Evolutionary conservation across 106 monocot species (phyloP), one percentile per base, ranked within the genome.

Genomic region (Vanilla planifolia): DNA sequence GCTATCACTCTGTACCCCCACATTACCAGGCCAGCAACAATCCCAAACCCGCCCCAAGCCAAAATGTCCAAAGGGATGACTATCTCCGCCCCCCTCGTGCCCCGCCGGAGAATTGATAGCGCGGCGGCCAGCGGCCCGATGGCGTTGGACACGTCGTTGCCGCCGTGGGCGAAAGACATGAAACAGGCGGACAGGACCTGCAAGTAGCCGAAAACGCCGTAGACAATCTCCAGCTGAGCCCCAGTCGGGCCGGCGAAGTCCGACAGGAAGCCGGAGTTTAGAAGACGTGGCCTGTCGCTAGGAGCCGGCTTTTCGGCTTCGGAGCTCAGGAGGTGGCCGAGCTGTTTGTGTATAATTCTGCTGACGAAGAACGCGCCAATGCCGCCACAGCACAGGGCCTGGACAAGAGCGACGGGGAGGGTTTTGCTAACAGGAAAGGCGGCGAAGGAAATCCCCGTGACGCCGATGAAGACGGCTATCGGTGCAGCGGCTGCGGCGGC

Each of bases 151-250:
- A 98, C 96, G 15, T 98, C 96, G 11, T 98, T 98, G 16, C 87
- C 96, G 14, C 96, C 96, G 22, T 98, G 96, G 0, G 96, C 91
- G 42, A 98, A 98, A 19, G 96, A 98, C 96, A 98, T 98, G 84
- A 98, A 98, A 48, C 96, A 98, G 1, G 96, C 96, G 5, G 96
- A 98, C n/a, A 98, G 69, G 25, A 98, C 71, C 64, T 98, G 96
- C 96, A 98, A 85, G 79, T 98, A 91, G 23, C 96, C 91, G 29
- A 98, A 98, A 16, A 98, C 91, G 20, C 87, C 91, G 16, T 98
- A 98, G 42, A 98, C 91, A 6, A 98, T 91, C 67, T 98, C 81
- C 51, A 91, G 53, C 63, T 98, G 96, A 26, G 96, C 84, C 17
- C 96, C 96, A 24, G 53, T 91, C 0, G 96, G 96, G 20, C 96